These are phyloP conservation scores for Vicia faba DNA, from an alignment of 306 rosid species.

Conservation along the genomic window DNA sequence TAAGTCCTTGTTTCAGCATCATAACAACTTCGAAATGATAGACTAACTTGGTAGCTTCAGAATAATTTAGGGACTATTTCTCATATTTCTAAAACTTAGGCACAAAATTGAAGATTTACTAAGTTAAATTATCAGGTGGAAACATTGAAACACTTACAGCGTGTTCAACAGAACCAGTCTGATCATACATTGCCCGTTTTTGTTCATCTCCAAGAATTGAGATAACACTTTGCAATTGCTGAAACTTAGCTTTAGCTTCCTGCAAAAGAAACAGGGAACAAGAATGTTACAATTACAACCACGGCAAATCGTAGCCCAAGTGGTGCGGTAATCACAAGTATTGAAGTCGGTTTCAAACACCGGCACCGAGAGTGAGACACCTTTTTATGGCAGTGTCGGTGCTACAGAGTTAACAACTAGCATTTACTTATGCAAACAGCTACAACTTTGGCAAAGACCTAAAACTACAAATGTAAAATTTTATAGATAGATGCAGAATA, in stretches of 20 bases:
- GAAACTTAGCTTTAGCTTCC: constrained; percentile 85
- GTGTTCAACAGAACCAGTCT: constrained; percentile 72
- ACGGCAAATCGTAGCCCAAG: background rate
- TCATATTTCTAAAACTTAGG: background rate
- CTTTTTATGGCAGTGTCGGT: too few relatives aligned
- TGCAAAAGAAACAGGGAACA: constrained; percentile 28
- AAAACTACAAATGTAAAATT: background rate
- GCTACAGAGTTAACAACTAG: too few relatives aligned
- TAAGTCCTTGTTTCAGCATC: background rate
- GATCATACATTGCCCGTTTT: constrained; percentile 70
- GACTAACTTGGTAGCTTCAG: background rate
- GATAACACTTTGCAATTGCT: constrained; percentile 75
- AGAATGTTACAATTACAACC: constrained; percentile 19
- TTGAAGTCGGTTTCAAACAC: too few relatives aligned
- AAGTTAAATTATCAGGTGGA: background rate
- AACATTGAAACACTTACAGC: constrained; percentile 53
- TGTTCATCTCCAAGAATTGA: constrained; percentile 80
- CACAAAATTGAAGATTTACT: background rate
- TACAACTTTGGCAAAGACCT: background rate
- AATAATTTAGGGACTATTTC: background rate
- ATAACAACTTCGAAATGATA: background rate
- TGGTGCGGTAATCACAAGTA: too few relatives aligned
- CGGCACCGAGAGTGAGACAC: too few relatives aligned
- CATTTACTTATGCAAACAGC: background rate
- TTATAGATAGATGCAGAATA: background rate